A percentile compares a stretch with the other conserved stretches of the same genome.
phyloP scores from a whole-genome alignment of 2,329 filamentous ascomycete species.

The Alternaria sp. region DNA sequence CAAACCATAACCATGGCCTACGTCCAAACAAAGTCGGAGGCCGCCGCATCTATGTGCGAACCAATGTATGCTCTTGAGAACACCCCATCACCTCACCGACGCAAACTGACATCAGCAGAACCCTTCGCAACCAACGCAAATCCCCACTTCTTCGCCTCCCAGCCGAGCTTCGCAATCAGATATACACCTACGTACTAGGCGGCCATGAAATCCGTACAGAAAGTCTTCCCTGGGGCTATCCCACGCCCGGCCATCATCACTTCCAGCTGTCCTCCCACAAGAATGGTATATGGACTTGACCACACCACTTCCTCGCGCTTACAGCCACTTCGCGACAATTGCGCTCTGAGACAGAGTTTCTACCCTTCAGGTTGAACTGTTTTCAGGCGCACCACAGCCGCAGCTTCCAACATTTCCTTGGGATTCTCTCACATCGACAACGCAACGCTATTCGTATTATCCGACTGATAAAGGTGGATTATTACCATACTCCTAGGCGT shows the following conservation, averaged over 20 bases:
- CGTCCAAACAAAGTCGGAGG: background rate
- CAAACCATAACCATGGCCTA: background rate
- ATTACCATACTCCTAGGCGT: rapidly evolving
- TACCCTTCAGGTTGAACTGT: background rate
- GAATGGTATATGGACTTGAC: rapidly evolving
- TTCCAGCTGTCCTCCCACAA: background rate
- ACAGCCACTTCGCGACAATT: background rate
- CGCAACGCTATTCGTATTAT: background rate
- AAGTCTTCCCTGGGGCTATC: rapidly evolving
- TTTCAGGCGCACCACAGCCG: background rate
- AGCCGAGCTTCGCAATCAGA: background rate
- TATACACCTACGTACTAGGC: background rate
- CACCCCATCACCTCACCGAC: background rate
- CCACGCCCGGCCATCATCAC: background rate
- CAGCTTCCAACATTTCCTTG: background rate
- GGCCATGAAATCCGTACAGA: background rate
- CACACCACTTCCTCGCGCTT: background rate
- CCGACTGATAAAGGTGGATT: background rate
- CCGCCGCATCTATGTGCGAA: background rate
- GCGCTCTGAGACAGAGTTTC: background rate
- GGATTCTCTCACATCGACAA: rapidly evolving
- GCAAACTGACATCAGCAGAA: background rate
- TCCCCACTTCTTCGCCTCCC: background rate
- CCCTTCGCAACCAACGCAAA: background rate
- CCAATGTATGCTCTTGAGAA: background rate